Percentiles rank a stretch among this genome's conserved stretches.
phyloP scores from a whole-genome alignment of 495 filamentous ascomycete species.

The Neurospora sp. region DNA sequence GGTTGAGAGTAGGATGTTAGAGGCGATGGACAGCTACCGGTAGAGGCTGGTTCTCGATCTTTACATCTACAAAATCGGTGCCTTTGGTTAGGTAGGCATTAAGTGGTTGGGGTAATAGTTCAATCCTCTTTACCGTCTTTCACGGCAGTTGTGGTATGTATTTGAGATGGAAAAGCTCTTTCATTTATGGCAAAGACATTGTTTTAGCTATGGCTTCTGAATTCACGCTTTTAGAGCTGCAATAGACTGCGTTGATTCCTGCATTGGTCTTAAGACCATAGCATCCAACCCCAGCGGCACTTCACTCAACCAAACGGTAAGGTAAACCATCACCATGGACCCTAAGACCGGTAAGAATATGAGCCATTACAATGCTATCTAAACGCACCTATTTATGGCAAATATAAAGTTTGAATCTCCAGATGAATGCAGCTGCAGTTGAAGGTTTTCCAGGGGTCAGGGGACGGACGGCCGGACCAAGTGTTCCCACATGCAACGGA shows the following conservation, averaged over 20 bases:
- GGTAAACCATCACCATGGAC: neutral
- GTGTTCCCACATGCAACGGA: neutral
- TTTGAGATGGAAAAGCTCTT: neutral
- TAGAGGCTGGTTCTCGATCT: neutral
- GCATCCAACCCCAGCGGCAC: neutral
- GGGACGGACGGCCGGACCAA: neutral
- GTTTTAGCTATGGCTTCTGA: neutral
- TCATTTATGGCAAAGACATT: neutral
- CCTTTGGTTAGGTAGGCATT: neutral
- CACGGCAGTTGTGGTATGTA: neutral
- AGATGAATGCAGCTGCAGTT: neutral
- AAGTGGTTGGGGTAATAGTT: neutral
- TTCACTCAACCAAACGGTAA: neutral
- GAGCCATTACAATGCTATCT: neutral
- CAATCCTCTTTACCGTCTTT: neutral
- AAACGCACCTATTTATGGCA: neutral
- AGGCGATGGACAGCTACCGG: neutral
- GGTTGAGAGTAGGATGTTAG: neutral
- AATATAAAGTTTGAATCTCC: neutral
- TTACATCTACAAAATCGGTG: neutral
- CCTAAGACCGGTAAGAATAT: neutral
- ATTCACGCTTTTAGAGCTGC: neutral
- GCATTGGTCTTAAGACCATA: neutral
- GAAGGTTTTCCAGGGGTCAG: neutral
- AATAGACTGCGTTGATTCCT: neutral